These are phyloP conservation scores for Fusarium torreyae DNA, from an alignment of 2,329 filamentous ascomycete species.

Conservation along the genomic window DNA sequence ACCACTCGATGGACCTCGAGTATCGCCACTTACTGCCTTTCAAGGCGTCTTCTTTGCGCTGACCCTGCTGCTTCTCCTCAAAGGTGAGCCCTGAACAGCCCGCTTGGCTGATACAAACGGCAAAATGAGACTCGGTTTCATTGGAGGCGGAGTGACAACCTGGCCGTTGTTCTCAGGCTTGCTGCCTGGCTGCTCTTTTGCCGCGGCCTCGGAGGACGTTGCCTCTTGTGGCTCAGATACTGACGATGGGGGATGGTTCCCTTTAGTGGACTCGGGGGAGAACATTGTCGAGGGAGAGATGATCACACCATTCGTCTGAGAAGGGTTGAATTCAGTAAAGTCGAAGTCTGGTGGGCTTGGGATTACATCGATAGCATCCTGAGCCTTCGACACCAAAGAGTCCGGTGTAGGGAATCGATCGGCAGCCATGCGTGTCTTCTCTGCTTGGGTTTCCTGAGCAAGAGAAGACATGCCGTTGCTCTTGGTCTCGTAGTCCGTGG, in stretches of 20 bases:
- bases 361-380: neutral
- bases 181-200: constrained; percentile 11
- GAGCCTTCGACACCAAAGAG: neutral
- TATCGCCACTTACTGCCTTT: constrained; percentile 8
- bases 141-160: neutral
- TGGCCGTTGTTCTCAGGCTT: neutral
- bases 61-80: constrained; percentile 25
- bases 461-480: neutral
- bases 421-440: neutral
- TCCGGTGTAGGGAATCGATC: neutral
- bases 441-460: neutral
- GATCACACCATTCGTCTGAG: neutral
- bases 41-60: constrained; percentile 17
- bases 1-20: constrained; percentile 4
- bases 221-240: neutral
- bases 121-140: neutral
- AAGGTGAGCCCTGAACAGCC: constrained; percentile 15
- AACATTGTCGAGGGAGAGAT: neutral
- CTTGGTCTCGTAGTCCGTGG: too few relatives aligned
- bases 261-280: too few relatives aligned
- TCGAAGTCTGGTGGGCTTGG: neutral
- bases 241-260: too few relatives aligned
- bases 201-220: neutral
- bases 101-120: neutral
- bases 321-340: neutral